These are phyloP conservation scores for Blastosporella zonata DNA, from an alignment of 1,284 basidiomycete species.

Conservation along the genomic window DNA sequence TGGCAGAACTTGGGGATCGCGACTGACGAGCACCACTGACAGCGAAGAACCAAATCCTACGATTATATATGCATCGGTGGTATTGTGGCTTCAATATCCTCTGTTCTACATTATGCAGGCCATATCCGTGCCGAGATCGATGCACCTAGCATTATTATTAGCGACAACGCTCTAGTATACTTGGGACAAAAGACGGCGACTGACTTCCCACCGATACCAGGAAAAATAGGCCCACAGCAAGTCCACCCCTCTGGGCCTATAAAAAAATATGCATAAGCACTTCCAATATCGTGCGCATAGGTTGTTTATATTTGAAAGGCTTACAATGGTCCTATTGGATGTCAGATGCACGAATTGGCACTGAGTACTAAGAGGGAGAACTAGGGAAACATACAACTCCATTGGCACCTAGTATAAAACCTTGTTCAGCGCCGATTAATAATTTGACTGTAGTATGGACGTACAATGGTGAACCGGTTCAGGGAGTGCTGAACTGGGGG, in stretches of 20 bases:
- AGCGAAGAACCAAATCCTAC: no score
- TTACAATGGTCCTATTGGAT: background rate
- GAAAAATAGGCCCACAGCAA: slow-evolving; percentile 10
- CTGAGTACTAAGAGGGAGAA: background rate
- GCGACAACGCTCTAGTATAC: background rate
- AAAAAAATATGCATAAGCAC: background rate
- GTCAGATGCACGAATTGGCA: background rate
- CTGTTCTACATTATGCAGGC: no score
- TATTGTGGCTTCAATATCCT: no score
- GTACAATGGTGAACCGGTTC: background rate
- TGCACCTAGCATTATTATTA: slow-evolving; percentile 3
- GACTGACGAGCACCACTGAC: no score
- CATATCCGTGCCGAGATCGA: slow-evolving; percentile 1
- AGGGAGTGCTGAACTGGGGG: background rate
- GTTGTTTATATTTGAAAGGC: background rate
- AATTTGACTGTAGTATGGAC: background rate
- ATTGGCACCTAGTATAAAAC: background rate
- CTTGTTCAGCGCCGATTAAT: background rate
- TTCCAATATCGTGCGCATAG: background rate
- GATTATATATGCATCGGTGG: no score
- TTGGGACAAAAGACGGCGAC: background rate
- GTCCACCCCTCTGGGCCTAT: slow-evolving; percentile 10
- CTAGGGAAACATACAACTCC: background rate
- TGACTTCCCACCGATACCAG: slow-evolving; percentile 10
- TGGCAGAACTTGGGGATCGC: no score